Percentiles rank a stretch among this genome's conserved stretches.
Conservation (phyloP, 2,329 filamentous ascomycete genomes). For the Phaeoacremonium minimum region DNA sequence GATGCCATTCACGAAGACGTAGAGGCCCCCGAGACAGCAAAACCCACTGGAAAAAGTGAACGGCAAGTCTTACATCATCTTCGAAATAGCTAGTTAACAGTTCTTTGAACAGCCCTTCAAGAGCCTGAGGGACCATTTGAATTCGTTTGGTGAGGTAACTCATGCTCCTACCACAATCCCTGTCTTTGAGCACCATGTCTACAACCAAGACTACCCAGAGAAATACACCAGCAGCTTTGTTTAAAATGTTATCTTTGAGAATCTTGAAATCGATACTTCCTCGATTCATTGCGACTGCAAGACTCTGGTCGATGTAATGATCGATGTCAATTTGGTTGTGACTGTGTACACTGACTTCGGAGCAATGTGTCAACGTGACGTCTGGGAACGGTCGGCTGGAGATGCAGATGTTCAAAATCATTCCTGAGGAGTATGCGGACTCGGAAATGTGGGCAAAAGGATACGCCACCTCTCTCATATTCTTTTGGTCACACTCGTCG, state of each 20-base stretch:
- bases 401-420: slow-evolving; percentile 5
- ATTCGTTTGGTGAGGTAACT: not conserved
- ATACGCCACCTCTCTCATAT: not conserved
- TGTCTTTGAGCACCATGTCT: slow-evolving; percentile 4
- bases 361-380: slow-evolving; percentile 3
- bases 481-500: slow-evolving; percentile 9
- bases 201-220: slow-evolving; percentile 10
- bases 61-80: too few relatives aligned
- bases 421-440: not conserved
- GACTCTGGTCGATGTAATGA: slow-evolving; percentile 4
- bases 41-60: slow-evolving; percentile 10
- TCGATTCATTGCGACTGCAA: too few relatives aligned
- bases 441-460: slow-evolving; percentile 4
- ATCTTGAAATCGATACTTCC: too few relatives aligned
- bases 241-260: slow-evolving; percentile 1
- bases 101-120: slow-evolving; percentile 2
- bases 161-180: slow-evolving; percentile 6
- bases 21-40: slow-evolving; percentile 4
- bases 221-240: slow-evolving; percentile 6
- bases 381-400: slow-evolving; percentile 6
- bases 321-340: slow-evolving; percentile 6
- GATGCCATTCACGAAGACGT: slow-evolving; percentile 11
- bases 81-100: too few relatives aligned
- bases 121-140: not conserved
- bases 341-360: slow-evolving; percentile 4